A percentile compares a stretch with the other conserved stretches of the same genome.
These are phyloP conservation scores for Eutrema yunnanense DNA, from an alignment of 345 rosid species.

Conservation along the genomic window DNA sequence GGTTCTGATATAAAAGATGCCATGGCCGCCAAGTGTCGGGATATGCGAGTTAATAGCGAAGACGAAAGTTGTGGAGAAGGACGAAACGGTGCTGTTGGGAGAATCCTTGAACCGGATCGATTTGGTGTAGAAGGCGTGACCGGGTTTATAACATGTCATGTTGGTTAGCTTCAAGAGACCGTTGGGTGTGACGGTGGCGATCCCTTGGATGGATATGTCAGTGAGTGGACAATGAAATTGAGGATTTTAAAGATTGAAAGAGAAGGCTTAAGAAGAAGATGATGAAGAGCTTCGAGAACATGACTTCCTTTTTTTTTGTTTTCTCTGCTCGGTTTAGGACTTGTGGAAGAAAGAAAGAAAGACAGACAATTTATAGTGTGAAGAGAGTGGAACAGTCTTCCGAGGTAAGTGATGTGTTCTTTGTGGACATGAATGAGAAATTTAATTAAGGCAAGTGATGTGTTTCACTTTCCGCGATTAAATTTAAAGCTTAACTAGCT, in stretches of 20 bases:
- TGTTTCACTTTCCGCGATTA: too few relatives aligned
- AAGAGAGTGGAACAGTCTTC: neutral
- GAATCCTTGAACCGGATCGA: too few relatives aligned
- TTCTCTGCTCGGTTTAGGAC: neutral
- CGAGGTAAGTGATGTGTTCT: too few relatives aligned
- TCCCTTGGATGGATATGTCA: conserved; percentile 40
- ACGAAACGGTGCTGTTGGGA: too few relatives aligned
- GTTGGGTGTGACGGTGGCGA: conserved; percentile 34
- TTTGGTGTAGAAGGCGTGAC: too few relatives aligned
- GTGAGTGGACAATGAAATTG: neutral
- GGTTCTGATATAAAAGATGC: too few relatives aligned
- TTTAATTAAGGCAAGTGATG: too few relatives aligned
- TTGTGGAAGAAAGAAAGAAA: neutral
- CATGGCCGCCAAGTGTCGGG: too few relatives aligned
- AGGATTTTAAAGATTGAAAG: neutral
- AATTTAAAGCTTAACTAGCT: too few relatives aligned
- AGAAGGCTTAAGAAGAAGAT: neutral
- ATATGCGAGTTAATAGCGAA: too few relatives aligned
- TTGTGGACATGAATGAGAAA: too few relatives aligned
- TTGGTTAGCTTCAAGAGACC: conserved; percentile 55
- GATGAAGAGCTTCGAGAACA: neutral
- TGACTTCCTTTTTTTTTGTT: neutral
- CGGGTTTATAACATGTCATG: neutral
- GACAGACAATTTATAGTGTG: neutral
- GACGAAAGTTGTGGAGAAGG: too few relatives aligned